These are phyloP conservation scores for Cyclostephanos invisitatus DNA, from an alignment of 108 stramenopile genomes.

Conservation along the genomic window DNA sequence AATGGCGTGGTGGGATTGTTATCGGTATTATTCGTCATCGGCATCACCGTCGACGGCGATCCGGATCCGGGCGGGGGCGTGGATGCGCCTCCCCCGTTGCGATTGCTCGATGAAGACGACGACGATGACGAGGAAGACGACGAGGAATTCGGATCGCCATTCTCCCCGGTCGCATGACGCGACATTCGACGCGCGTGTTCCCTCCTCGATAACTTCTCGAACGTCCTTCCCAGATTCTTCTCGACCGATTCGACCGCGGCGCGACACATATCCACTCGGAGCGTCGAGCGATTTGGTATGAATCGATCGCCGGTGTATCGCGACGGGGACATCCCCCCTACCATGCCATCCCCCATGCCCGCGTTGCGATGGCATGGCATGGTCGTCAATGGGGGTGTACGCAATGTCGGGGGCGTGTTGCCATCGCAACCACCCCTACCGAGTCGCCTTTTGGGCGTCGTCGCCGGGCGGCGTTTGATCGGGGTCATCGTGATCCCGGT, in stretches of 20 bases:
- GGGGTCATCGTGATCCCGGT: slow-evolving; percentile 3
- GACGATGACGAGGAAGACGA: not conserved
- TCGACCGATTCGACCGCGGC: slow-evolving; percentile 65
- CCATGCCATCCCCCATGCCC: not conserved
- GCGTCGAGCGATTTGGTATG: slow-evolving; percentile 40
- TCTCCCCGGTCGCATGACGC: slow-evolving; percentile 13
- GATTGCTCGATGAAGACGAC: not conserved
- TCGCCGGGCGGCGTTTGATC: slow-evolving; percentile 22
- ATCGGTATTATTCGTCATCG: not conserved
- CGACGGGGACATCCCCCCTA: slow-evolving; percentile 2
- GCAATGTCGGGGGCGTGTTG: slow-evolving; percentile 3
- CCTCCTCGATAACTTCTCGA: slow-evolving; percentile 32
- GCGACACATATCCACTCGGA: slow-evolving; percentile 54
- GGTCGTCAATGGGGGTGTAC: not conserved
- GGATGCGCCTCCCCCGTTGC: not conserved
- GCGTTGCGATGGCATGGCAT: not conserved
- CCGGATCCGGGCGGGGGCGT: slow-evolving; percentile 9
- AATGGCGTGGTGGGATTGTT: slow-evolving; percentile 60
- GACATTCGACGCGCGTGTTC: slow-evolving; percentile 1
- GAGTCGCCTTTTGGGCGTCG: slow-evolving; percentile 19
- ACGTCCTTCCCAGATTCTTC: slow-evolving; percentile 36
- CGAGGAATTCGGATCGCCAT: slow-evolving; percentile 31
- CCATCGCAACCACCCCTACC: not conserved
- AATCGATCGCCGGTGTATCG: slow-evolving; percentile 29
- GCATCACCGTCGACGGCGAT: not conserved